These are phyloP conservation scores for Logfia minima DNA, from an alignment of 129 eudicot genomes.

Conservation along the genomic window DNA sequence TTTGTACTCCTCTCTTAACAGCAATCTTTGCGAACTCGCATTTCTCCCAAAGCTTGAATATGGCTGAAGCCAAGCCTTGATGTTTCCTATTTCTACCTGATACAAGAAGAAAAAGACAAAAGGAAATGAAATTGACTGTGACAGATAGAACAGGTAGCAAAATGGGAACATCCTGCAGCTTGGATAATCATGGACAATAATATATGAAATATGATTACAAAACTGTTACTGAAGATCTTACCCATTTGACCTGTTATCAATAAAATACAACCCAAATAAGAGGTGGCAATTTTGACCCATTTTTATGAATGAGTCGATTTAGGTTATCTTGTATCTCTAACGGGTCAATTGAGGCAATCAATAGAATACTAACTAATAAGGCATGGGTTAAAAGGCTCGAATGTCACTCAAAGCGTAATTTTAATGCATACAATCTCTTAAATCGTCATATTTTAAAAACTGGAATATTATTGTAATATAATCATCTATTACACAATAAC, in stretches of 20 bases:
- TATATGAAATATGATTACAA: not conserved
- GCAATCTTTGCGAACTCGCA: slow-evolving; percentile 97
- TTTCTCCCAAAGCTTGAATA: slow-evolving; percentile 95
- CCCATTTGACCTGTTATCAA: slow-evolving; percentile 7
- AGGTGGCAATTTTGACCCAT: slow-evolving; percentile 10
- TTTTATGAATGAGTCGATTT: not conserved
- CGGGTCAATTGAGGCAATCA: not conserved
- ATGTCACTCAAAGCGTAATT: not conserved
- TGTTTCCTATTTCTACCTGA: slow-evolving; percentile 91
- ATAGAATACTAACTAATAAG: not conserved
- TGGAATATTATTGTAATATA: not conserved
- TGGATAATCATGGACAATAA: not conserved
- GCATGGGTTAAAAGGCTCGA: not conserved
- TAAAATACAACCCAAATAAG: not conserved
- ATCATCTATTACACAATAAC: not conserved
- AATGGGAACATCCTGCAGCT: not conserved
- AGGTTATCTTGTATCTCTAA: not conserved
- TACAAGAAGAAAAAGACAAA: slow-evolving; percentile 1
- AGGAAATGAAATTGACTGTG: slow-evolving; percentile 4
- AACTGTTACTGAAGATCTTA: not conserved
- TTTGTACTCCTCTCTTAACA: slow-evolving; percentile 90
- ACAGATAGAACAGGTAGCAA: slow-evolving; percentile 1
- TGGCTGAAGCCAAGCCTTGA: slow-evolving; percentile 87
- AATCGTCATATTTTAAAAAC: not conserved
- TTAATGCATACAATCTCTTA: not conserved